phyloP scores from a whole-genome alignment of 495 filamentous ascomycete genomes.

The Penicillium odoratum region DNA sequence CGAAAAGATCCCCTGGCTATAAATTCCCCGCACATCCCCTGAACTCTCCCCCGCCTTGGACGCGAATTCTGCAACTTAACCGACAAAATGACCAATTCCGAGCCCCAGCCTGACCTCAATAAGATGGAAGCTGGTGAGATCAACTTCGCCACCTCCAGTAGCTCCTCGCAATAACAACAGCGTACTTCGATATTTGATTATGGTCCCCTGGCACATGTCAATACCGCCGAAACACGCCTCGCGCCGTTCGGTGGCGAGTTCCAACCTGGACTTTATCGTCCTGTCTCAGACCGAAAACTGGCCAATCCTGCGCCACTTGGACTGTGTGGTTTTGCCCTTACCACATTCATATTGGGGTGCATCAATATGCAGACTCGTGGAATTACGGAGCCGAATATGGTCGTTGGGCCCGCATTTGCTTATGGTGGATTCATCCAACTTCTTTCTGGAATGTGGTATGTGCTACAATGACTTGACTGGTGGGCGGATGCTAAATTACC shows the following conservation, averaged over 20 bases:
- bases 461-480: conserved; percentile 21
- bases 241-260: conserved; percentile 87
- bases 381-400: conserved; percentile 57
- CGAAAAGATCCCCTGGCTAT: neutral
- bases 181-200: conserved; percentile 22
- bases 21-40: neutral
- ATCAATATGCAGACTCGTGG: conserved; percentile 66
- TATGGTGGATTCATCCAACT: conserved; percentile 83
- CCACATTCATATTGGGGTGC: conserved; percentile 77
- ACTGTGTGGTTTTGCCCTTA: conserved; percentile 77
- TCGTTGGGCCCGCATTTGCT: conserved; percentile 61
- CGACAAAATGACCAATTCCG: neutral
- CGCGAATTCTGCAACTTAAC: neutral
- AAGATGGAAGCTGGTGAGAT: conserved; percentile 11
- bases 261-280: conserved; percentile 79
- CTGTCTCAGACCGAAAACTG: conserved; percentile 64
- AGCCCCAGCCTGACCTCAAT: neutral
- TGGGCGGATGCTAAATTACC: neutral
- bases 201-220: conserved; percentile 62
- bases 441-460: conserved; percentile 80
- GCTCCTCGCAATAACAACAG: neutral
- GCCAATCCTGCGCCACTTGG: conserved; percentile 81
- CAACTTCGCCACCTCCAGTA: conserved; percentile 1
- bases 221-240: conserved; percentile 58
- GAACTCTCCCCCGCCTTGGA: neutral